These are phyloP conservation scores for Teunomyces atbi DNA, from an alignment of 805 yeast genomes.

Conservation along the genomic window DNA sequence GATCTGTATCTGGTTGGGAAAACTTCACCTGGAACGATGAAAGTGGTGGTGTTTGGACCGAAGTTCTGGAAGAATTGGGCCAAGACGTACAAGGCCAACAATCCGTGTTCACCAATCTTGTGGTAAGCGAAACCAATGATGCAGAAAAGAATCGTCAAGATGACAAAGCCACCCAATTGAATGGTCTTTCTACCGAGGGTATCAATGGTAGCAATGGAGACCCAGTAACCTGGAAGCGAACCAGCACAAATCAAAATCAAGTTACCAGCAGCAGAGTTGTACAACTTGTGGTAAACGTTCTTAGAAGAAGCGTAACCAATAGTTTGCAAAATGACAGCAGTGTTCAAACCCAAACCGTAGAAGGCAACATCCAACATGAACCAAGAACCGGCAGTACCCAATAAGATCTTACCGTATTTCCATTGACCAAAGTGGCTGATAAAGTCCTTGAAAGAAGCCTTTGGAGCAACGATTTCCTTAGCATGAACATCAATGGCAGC, in stretches of 20 bases:
- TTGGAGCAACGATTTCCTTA: slow-evolving; percentile 57
- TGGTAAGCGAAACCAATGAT: slow-evolving; percentile 81
- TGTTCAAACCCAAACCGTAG: slow-evolving; percentile 84
- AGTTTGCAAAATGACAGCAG: slow-evolving; percentile 73
- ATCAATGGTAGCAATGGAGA: slow-evolving; percentile 76
- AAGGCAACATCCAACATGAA: slow-evolving; percentile 86
- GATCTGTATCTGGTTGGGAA: slow-evolving; percentile 96
- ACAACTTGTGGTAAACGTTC: slow-evolving; percentile 68
- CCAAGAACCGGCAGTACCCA: slow-evolving; percentile 94
- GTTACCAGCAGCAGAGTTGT: slow-evolving; percentile 87
- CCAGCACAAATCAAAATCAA: slow-evolving; percentile 93
- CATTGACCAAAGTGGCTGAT: slow-evolving; percentile 72
- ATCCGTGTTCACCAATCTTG: slow-evolving; percentile 62
- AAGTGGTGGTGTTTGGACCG: slow-evolving; percentile 92
- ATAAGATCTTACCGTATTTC: slow-evolving; percentile 78
- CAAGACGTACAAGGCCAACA: slow-evolving; percentile 73
- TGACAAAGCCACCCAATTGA: slow-evolving; percentile 71
- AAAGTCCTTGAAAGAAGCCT: slow-evolving; percentile 80
- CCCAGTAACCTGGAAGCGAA: slow-evolving; percentile 93
- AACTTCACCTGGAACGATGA: slow-evolving; percentile 86
- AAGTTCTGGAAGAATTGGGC: slow-evolving; percentile 88
- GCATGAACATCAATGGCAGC: slow-evolving; percentile 39
- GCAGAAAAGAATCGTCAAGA: slow-evolving; percentile 73
- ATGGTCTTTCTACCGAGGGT: slow-evolving; percentile 80
- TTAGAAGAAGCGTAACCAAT: slow-evolving; percentile 78